Conservation (phyloP, 441 rosid genomes). For the Jatropha podagrica region DNA sequence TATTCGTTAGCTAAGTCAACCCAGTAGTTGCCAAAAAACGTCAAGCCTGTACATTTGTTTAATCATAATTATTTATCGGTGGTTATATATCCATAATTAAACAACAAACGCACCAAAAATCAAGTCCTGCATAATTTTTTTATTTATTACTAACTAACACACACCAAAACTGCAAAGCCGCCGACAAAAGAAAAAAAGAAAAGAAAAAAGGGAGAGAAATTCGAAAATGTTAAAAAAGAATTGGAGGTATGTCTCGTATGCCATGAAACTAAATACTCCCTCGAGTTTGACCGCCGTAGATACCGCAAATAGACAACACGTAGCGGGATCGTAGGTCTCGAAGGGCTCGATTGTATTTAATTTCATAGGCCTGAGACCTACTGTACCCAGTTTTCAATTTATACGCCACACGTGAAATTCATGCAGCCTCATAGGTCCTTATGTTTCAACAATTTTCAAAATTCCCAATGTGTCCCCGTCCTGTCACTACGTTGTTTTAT, state of each 20-base stretch:
- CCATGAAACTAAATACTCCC: conserved; percentile 19
- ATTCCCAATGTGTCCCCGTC: not conserved
- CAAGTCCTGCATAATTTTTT: not conserved
- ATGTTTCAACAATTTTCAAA: not conserved
- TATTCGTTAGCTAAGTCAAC: conserved; percentile 30
- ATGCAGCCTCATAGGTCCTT: conserved; percentile 4
- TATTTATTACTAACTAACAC: conserved; percentile 7
- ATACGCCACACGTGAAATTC: conserved; percentile 30
- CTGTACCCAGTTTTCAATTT: conserved; percentile 23
- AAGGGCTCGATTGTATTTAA: conserved; percentile 21
- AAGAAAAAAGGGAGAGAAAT: no score
- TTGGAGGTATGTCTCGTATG: not conserved
- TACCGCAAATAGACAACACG: conserved; percentile 21
- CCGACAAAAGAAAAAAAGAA: not conserved
- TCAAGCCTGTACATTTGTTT: not conserved
- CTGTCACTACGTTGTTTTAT: not conserved
- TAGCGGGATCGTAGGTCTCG: conserved; percentile 34
- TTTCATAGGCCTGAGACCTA: conserved; percentile 22
- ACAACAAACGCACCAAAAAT: not conserved
- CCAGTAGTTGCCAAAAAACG: conserved; percentile 25
- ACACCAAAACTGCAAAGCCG: not conserved
- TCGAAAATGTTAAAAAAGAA: no score
- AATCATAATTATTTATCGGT: not conserved
- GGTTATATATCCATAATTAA: not conserved
- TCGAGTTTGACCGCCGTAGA: conserved; percentile 35